Evolutionary conservation across 139 green algal species (phyloP), one percentile per base, ranked within the genome.

Genomic region (Choricystis sp.): DNA sequence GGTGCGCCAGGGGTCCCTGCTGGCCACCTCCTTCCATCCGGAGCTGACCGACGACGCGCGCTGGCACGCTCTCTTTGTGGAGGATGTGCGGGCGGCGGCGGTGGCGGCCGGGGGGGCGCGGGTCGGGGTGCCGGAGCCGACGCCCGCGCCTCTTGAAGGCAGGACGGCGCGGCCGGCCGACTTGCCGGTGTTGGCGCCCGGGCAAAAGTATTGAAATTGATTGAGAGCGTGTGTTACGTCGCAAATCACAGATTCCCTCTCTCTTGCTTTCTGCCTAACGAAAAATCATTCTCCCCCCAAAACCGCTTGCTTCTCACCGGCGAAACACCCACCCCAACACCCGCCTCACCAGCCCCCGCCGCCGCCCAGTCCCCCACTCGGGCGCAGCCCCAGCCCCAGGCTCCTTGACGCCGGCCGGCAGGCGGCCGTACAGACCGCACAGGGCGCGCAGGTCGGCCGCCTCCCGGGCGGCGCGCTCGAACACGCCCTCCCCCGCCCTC

Each of bases 1-100:
- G 4, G 93, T 98, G 31, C 69, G 81, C n/a, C 75, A 77, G 26
- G 76, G 75, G 1, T 69, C 81, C 22, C 78, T 98, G 22, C 69
- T 98, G 62, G 93, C 89, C 1, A 99, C 93, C 2, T 83, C 94
- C 2, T 99, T 99, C 75, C 93, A 98, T 68, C 92, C 92, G 27
- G 92, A 98, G 78, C 81, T 98, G 4, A 97, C 92, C 16, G 79
- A 74, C 2, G 91, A 98, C 71, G 56, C 76, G 3, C 72, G 65
- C 70, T 93, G 87, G 92, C 90, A 94, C 76, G 67, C 82, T 66
- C 65, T 91, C 26, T 96, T 96, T 74, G 78, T 88, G 9, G 74
- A 88, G 27, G 92, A 94, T 80, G 84, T 96, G 5, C 57, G 71
- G 3, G 27, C 81, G 58, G 61, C 81, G 26, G 27, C 73, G 29